Conservation (phyloP, 306 rosid genomes). For the Myrica gale region DNA sequence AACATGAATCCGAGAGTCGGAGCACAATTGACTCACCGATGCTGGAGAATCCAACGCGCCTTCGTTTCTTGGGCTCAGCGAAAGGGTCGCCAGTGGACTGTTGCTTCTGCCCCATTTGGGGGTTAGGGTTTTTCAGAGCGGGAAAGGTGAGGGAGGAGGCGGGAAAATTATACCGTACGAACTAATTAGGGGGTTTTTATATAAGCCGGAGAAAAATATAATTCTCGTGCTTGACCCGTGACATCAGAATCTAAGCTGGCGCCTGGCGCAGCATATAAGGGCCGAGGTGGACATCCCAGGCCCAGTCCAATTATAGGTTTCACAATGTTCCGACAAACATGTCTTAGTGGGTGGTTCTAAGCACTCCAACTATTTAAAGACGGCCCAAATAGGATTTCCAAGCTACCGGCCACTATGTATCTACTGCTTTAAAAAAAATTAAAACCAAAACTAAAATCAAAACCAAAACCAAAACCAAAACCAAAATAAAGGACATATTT, state of each 20-base stretch:
- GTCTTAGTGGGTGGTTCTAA: neutral
- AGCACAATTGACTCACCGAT: conserved; percentile 30
- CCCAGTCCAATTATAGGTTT: neutral
- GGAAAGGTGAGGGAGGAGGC: conserved; percentile 52
- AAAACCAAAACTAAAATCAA: too few relatives aligned
- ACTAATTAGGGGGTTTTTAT: conserved; percentile 5
- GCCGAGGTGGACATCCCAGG: neutral
- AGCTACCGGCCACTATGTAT: too few relatives aligned
- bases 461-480: too few relatives aligned
- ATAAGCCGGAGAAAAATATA: neutral
- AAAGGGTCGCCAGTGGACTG: conserved; percentile 36
- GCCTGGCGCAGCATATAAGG: too few relatives aligned
- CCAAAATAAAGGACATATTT: too few relatives aligned
- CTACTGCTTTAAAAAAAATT: too few relatives aligned
- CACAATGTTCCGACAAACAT: too few relatives aligned
- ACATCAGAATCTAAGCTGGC: neutral
- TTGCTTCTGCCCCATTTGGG: conserved; percentile 69
- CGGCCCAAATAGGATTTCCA: too few relatives aligned
- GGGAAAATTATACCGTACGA: conserved; percentile 48
- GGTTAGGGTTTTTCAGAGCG: conserved; percentile 67
- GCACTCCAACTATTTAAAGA: too few relatives aligned
- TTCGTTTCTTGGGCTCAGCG: conserved; percentile 57
- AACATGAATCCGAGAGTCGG: neutral
- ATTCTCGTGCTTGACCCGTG: conserved; percentile 1
- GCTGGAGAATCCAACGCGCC: conserved; percentile 68